Evolutionary conservation across 345 rosid genomes (phyloP), one percentile per base, ranked within the genome.

Genomic region (Eutrema heterophyllum): DNA sequence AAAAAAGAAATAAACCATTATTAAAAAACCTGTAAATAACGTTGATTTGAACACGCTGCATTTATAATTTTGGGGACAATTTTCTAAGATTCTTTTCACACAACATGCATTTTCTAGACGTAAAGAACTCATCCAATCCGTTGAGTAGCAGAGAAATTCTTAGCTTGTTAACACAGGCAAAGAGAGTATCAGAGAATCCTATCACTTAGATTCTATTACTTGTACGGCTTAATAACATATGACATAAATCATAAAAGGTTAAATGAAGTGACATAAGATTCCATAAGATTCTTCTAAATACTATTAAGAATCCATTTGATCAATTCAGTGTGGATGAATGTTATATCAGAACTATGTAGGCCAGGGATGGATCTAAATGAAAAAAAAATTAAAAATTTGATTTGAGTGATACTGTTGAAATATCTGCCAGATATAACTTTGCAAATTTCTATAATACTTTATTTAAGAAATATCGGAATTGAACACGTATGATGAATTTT

Each of bases 151-250:
- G 53, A 50, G 1, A 57, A 18, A 57, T 67, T 38, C 11, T 57
- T 29, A 40, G 14, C 45, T 58, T 59, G 39, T 58, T 50, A 74
- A 7, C 55, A 67, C 21, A 67, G 33, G 48, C 73, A 75, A 75
- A 75, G 60, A 74, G 27, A 59, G 48, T 50, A 67, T 50, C 62
- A 75, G 63, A 60, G 56, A 75, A 43, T 75, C 63, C 16, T 3
- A 32, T 45, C 14, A 30, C 64, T 64, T 6, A 62, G 48, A 43
- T 63, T 63, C 38, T 64, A 15, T 68, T 51, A 67, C 79, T 68
- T 75, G 74, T 72, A 75, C 79, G 74, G 39, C 74, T 68, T 41
- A 35, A 51, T 59, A 32, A 59, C 68, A 60, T 58, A 29, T 60
- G 79, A 51, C 79, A 75, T 57, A 16, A 24, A 12, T 35, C 49